Evolutionary conservation across 176 grass and related monocot species (phyloP), one percentile per base, ranked within the genome.

Genomic region (Juncus inflexus): DNA sequence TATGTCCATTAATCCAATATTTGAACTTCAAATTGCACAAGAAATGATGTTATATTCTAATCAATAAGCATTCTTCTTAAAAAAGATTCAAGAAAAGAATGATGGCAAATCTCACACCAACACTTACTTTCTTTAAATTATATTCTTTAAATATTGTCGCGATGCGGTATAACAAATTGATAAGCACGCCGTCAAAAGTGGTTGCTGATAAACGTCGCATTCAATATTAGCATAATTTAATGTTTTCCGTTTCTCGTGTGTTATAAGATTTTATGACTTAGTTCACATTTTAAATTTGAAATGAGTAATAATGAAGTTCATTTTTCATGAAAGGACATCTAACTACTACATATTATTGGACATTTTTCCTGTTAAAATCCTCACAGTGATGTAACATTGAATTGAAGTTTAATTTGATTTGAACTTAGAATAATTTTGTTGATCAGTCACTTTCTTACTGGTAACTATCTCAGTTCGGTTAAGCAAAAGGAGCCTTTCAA

Each of bases 331-430:
- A 19, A 71, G 15, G 67, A 71, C 14, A 59, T 55, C 56, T 70
- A 71, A 59, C 53, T 45, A 59, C 40, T 28, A 71, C 67, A 70
- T 70, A 71, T 71, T 71, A 6, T 12, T 59, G 54, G 67, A n/a
- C 19, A 59, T 45, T 71, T 69, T 11, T 71, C 4, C 67, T 47
- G 9, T 47, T 47, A 47, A 6, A 6, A 47, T 1, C 43, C 40
- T 59, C 38, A 28, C 28, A 58, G 67, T 58, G 67, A 71, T 71
- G 52, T 71, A 59, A 59, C 53, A 3, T 13, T 71, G 52, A 58
- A 28, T 58, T 71, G 52, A 71, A 55, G 19, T 59, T 12, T 71
- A 16, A 71, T 71, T 71, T 16, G 54, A 45, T 71, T 57, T 71
- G 53, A 71, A 58, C 14, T 28, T 59, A 2, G 28, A 40, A 71